Evolutionary conservation across 1,284 basidiomycete species (phyloP), one percentile per base, ranked within the genome.

Genomic region (Malassezia dermatis): DNA sequence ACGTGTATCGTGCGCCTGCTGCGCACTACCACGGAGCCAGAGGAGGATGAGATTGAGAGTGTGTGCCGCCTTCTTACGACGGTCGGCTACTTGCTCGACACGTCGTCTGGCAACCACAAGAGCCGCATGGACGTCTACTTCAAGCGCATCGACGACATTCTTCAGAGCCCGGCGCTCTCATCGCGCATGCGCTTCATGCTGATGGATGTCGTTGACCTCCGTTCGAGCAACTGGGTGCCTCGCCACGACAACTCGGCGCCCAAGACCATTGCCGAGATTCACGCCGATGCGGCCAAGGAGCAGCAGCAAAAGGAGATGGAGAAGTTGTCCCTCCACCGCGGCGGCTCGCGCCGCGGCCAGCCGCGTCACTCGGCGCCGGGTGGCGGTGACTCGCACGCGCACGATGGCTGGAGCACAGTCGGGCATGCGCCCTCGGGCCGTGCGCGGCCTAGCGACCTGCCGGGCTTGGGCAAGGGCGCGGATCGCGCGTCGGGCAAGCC

Each of bases 31-130:
- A 84, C 88, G 58, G 87, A 88, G 70, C 91, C 91, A 0, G 89
- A 95, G 73, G 93, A 96, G 77, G 93, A 95, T 77, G 90, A 96
- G 73, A 87, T 96, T 64, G 93, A 96, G 79, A 89, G 86, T 45
- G 81, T 95, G 60, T 94, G 89, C 81, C 89, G 90, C 76, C 81
- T 96, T 51, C 77, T 96, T 58, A 82, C 84, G 39, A 96, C 90
- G 7, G 88, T 95, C 55, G 93, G 93, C 49, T 79, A 80, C 58
- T 79, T 82, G 37, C 81, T 94, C 58, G 91, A 96, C 71, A 62
- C 60, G 30, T 31, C 49, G 12, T 21, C 37, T 3, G 55, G 55
- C 31, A 57, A 57, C 48, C 67, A 70, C 37, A 89, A 88, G 79
- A 86, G 86, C 40, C 81, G 81, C 47, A 86, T 96, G 83, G 85